Evolutionary conservation across 306 rosid genomes (phyloP).

Genomic region (Quercus bicolor): DNA sequence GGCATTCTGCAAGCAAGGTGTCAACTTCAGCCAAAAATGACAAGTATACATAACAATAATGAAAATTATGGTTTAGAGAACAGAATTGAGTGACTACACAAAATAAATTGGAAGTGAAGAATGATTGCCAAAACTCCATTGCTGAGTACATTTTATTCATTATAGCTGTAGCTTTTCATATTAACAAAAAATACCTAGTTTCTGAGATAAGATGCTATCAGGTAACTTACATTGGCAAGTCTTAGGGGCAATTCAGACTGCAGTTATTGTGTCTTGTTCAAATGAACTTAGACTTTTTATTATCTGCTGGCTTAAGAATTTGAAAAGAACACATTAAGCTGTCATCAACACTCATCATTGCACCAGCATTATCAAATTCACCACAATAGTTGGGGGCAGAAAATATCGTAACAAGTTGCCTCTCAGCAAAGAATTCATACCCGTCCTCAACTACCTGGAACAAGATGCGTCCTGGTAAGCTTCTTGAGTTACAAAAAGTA

Average conservation of each 20-base stretch:
- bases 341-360: conserved; percentile 40
- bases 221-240: conserved; percentile 17
- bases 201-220: neutral
- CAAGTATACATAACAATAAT: neutral
- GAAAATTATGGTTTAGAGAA: neutral
- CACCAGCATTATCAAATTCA: conserved; percentile 44
- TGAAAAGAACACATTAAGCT: conserved; percentile 44
- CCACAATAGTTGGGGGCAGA: conserved; percentile 47
- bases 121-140: no score
- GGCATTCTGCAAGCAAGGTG: conserved; percentile 4
- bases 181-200: neutral
- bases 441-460: conserved; percentile 44
- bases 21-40: neutral
- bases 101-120: neutral
- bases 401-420: conserved; percentile 43
- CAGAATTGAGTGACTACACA: neutral
- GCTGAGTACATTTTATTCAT: neutral
- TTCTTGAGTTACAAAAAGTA: neutral
- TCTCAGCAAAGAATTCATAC: conserved; percentile 41
- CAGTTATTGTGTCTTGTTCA: conserved; percentile 14
- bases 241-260: conserved; percentile 1
- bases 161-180: neutral
- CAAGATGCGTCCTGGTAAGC: neutral
- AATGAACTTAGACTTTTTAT: conserved; percentile 19
- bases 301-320: conserved; percentile 36